Percentiles rank a stretch among this genome's conserved stretches.
phyloP scores from a whole-genome alignment of 352 stramenopile genomes.

The Globisporangium radiosum region DNA sequence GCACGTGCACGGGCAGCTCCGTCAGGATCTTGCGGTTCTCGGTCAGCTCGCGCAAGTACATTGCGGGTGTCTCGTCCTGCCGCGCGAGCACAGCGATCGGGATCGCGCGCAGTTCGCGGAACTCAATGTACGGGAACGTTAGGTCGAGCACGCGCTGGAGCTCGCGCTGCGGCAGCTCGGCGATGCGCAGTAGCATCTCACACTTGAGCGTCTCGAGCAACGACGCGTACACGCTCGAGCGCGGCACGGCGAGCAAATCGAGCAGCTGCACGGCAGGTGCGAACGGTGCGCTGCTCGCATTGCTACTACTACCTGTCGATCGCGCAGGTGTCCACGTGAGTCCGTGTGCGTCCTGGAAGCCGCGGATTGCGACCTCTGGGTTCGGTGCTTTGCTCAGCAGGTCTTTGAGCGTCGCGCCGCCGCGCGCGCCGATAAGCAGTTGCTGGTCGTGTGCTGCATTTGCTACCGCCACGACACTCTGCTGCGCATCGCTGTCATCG shows the following conservation, averaged over 20 bases:
- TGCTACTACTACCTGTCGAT: slow-evolving; percentile 3
- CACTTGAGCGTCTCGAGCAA: slow-evolving; percentile 58
- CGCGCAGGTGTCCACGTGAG: slow-evolving; percentile 38
- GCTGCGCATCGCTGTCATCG: not conserved
- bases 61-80: slow-evolving; percentile 71
- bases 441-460: slow-evolving; percentile 18
- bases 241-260: slow-evolving; percentile 60
- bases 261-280: slow-evolving; percentile 65
- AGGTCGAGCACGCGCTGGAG: slow-evolving; percentile 64
- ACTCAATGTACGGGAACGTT: slow-evolving; percentile 87
- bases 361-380: slow-evolving; percentile 73
- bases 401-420: slow-evolving; percentile 72
- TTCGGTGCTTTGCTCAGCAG: slow-evolving; percentile 79
- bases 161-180: slow-evolving; percentile 60
- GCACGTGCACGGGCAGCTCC: slow-evolving; percentile 75
- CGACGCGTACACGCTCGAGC: slow-evolving; percentile 60
- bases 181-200: slow-evolving; percentile 72
- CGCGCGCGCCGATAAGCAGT: slow-evolving; percentile 62
- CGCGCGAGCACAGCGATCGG: slow-evolving; percentile 76
- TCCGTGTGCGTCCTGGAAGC: slow-evolving; percentile 66
- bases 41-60: slow-evolving; percentile 74
- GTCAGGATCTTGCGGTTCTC: slow-evolving; percentile 75
- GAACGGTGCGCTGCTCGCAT: slow-evolving; percentile 17
- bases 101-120: slow-evolving; percentile 76
- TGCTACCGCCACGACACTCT: slow-evolving; percentile 3